A percentile compares a stretch with the other conserved stretches of the same genome.
phyloP scores from a whole-genome alignment of 2,329 filamentous ascomycete genomes.

The Botryosphaeria dothidea region DNA sequence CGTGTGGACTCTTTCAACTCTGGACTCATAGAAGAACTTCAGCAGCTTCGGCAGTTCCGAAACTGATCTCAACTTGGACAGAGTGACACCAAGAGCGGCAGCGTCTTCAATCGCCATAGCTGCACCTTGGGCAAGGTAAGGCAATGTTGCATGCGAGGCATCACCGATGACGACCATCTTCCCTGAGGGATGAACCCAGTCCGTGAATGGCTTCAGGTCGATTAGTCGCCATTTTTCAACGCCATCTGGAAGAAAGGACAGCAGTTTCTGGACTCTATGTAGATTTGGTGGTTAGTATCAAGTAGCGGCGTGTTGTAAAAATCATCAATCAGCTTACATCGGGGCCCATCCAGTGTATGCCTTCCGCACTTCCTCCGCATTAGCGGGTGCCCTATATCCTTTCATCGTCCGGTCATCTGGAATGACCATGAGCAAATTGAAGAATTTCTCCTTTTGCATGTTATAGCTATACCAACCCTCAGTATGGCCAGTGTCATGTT shows the following conservation, averaged over 20 bases:
- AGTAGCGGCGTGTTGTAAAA: neutral
- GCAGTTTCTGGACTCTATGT: neutral
- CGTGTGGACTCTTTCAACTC: neutral
- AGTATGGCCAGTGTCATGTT: neutral
- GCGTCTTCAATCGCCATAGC: constrained; percentile 65
- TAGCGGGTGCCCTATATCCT: neutral
- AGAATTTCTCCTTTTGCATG: neutral
- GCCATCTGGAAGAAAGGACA: neutral
- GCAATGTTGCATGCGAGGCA: constrained; percentile 11
- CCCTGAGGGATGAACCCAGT: neutral
- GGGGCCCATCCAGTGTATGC: neutral
- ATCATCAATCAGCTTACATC: neutral
- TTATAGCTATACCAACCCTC: neutral
- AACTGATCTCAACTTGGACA: constrained; percentile 51
- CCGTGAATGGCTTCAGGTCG: neutral
- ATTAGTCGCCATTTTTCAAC: neutral
- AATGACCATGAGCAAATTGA: neutral
- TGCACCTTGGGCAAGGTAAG: constrained; percentile 43
- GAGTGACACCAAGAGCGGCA: neutral
- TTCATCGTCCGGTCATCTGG: neutral
- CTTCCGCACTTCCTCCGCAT: neutral
- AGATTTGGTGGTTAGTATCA: neutral
- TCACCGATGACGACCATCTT: constrained; percentile 9
- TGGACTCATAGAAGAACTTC: neutral
- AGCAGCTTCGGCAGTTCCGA: neutral